Base-by-base conservation (phyloP, 1,284 basidiomycete genomes). In the Ustilago nuda region DNA sequence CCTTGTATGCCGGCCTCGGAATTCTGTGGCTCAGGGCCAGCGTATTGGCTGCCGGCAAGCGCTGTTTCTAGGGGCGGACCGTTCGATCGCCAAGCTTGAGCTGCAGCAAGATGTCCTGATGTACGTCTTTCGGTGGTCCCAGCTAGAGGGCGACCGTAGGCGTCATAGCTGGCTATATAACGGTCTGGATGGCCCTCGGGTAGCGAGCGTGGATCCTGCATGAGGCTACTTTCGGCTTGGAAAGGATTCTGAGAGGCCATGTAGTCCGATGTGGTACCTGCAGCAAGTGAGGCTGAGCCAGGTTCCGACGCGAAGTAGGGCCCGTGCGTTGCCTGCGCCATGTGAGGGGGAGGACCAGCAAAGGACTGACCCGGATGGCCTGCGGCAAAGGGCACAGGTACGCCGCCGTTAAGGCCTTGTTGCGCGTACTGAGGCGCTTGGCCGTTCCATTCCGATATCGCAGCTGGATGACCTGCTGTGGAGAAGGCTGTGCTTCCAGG, bases 41-140 rank as follows among this genome's bases (percentile, higher is more conserved):
- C n/a, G 55, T 65, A 72, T 17, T 71, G 68, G 23, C 74, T 72
- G 37, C 74, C 74, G 33, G 74, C 68, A 36, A 76, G 66, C 2
- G 68, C 53, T 27, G 68, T 63, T 54, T 76, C 73, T 15, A 76
- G 39, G 1, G 73, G 73, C 17, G 65, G 71, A 13, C 65, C 65
- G 13, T 30, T 67, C 8, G 61, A 39, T 50, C 71, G 53, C 70
- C 70, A 72, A 15, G 45, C 27, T 45, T 61, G 70, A 32, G 46
- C 33, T 13, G 36, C 53, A 15, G 64, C 39, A 12, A 67, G 23
- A 0, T 66, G 60, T 12, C 56, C 64, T n/a, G 70, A 72, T 27
- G 57, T 12, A 11, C 70, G 70, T 43, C 64, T 63, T 9, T 39
- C 61, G 7, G 33, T 35, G 12, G 52, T 32, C 27, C 60, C 64